These are phyloP conservation scores for Helicocarpus griseus DNA, from an alignment of 2,329 filamentous ascomycete species.

Conservation along the genomic window DNA sequence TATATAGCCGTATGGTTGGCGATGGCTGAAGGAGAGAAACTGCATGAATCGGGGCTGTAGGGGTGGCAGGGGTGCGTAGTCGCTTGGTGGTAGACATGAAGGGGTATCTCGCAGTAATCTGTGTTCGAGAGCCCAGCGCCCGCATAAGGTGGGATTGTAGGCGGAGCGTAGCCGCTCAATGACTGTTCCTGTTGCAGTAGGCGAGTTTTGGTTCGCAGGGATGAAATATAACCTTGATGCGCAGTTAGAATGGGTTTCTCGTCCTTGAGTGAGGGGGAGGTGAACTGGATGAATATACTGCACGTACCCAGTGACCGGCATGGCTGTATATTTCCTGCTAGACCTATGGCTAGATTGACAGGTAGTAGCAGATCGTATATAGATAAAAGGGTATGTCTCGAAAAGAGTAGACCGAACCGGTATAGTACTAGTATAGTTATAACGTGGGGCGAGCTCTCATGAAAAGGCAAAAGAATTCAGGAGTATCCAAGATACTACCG, in stretches of 20 bases:
- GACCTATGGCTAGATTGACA: neutral
- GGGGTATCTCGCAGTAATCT: conserved; percentile 35
- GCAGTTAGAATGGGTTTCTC: too few species aligned
- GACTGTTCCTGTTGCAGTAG: conserved; percentile 25
- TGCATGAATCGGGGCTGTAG: conserved; percentile 31
- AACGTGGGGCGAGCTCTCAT: too few species aligned
- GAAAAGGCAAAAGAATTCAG: too few species aligned
- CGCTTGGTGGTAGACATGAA: conserved; percentile 28
- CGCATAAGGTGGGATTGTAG: conserved; percentile 26
- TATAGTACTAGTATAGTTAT: neutral
- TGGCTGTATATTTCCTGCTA: neutral
- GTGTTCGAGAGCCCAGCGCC: conserved; percentile 33
- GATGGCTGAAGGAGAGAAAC: conserved; percentile 32
- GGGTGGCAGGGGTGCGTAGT: conserved; percentile 20
- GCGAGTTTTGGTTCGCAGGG: conserved; percentile 30
- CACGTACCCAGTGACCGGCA: conserved; percentile 22
- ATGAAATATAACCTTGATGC: conserved; percentile 34
- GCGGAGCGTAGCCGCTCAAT: conserved; percentile 30
- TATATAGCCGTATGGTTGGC: conserved; percentile 31
- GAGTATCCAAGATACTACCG: too few species aligned
- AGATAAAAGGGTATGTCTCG: neutral
- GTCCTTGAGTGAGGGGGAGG: too few species aligned
- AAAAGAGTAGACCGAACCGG: neutral
- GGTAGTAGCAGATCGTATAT: neutral
- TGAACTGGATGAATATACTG: neutral